phyloP scores from a whole-genome alignment of 805 yeast species.

The Scheffersomyces ergatensis region DNA sequence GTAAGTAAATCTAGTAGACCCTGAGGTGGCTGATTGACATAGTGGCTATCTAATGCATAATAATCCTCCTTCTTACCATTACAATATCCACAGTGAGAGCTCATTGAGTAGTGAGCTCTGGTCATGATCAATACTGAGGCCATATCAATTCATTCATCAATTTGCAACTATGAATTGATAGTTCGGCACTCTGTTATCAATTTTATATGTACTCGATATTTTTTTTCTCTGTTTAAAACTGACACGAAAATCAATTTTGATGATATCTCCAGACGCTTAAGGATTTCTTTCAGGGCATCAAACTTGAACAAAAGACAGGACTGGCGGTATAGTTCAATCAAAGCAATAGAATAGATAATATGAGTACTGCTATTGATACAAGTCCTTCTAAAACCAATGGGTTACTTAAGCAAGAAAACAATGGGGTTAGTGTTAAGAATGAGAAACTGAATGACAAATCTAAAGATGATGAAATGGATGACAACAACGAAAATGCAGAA shows the following conservation, averaged over 20 bases:
- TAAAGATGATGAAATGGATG: not conserved
- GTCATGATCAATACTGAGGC: slow-evolving; percentile 29
- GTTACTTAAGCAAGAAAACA: not conserved
- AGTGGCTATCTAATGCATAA: slow-evolving; percentile 38
- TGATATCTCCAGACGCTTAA: no score
- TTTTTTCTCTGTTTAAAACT: no score
- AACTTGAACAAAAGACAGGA: no score
- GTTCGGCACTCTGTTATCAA: no score
- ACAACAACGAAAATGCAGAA: not conserved
- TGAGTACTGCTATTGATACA: not conserved
- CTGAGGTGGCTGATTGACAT: slow-evolving; percentile 7
- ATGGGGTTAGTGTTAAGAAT: not conserved
- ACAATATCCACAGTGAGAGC: slow-evolving; percentile 72
- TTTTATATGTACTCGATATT: no score
- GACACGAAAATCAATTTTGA: no score
- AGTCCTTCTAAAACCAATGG: not conserved
- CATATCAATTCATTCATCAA: no score
- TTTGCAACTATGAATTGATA: no score
- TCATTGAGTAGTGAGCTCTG: slow-evolving; percentile 43
- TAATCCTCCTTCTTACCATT: slow-evolving; percentile 41
- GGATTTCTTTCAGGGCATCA: no score
- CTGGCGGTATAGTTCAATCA: no score
- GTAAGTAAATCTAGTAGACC: not conserved
- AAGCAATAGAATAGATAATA: not conserved
- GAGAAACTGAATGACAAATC: not conserved